Evolutionary conservation across 352 stramenopile species (phyloP), one percentile per base, ranked within the genome.

Genomic region (Achlya hypogyna): DNA sequence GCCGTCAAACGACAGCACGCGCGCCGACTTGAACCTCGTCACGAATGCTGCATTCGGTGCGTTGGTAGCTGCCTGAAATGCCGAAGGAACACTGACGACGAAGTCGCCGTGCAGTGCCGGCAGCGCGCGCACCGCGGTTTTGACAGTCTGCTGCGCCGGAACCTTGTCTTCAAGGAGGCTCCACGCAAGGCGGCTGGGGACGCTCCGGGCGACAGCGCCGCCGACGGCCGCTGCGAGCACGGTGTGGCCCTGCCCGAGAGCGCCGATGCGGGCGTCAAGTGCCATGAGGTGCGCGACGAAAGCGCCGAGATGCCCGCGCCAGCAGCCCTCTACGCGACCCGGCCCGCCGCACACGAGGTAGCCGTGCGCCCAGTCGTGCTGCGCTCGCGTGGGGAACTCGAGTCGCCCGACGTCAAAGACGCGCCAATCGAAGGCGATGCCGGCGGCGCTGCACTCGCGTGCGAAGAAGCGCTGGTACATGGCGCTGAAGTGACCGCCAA

Each of bases 391-490:
- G n/a, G 60, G 60, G 34, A 67, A 67, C 10, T 67, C 60, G 31
- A 67, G 32, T 12, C 16, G 23, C 32, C 28, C 60, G 16, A 67
- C 47, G 45, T 67, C 60, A 45, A 67, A 56, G 31, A 58, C 31
- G 6, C 28, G 22, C 60, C 60, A 67, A 31, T 67, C 60, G 18
- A 67, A 51, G 20, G 34, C 10, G 10, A 67, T 45, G 35, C 49
- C 28, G 16, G 10, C 20, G 18, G 43, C 42, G 14, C 14, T n/a
- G 1, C 38, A 22, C 16, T 67, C 38, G 27, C 49, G 20, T 14
- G 40, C 60, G 59, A 67, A 67, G 27, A 47, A 67, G 5, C 43
- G 60, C 32, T 67, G 60, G 40, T 67, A 67, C 34, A 67, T 12
- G 3, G 32, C 28, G 31, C 42, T 38, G 47, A 59, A 67, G n/a